Base-by-base conservation (phyloP, 148 eudicot genomes). In the Camellia lanceoleosa region DNA sequence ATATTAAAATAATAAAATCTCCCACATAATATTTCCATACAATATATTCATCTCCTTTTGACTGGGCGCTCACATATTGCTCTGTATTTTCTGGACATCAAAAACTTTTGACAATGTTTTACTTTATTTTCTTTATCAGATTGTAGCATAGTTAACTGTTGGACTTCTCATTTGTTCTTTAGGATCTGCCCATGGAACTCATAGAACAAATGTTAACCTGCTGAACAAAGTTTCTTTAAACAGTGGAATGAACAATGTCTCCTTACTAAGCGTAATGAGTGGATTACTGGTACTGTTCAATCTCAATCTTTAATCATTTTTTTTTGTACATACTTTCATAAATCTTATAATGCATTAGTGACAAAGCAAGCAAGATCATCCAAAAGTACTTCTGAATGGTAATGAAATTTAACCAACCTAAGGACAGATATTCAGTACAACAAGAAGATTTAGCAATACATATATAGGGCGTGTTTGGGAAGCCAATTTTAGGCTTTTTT, bases 161-260 rank as follows among this genome's bases (percentile, higher is more conserved):
- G 4, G 41, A 38, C n/a, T 51, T 64, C 59, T 83, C 16, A 43
- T 7, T 61, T 38, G 52, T 68, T 82, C 16, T 77, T 58, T 46
- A 89, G 91, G 85, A 77, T 83, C 88, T 78, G 81, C 79, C 54
- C 88, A 89, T 73, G 92, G 92, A 60, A 12, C 59, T 4, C 73
- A 23, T 30, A 79, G 77, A 54, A 46, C 80, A 79, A 47, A 58
- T 55, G 79, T 73, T 18, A 83, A 63, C n/a, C 54, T 85, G 77
- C 55, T 74, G 49, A 74, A 43, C 1, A 58, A 12, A 12, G 59
- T 84, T 67, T 30, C 79, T 70, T 74, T 87, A 44, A 68, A 77
- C 1, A 75, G 38, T 11, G 90, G 87, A 67, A 68, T 43, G 8
- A 89, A 85, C 79, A 80, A 85, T 30, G 79, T 87, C 51, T 82